Conservation (phyloP, 2,329 filamentous ascomycete species). For the Lecanicillium sp. region DNA sequence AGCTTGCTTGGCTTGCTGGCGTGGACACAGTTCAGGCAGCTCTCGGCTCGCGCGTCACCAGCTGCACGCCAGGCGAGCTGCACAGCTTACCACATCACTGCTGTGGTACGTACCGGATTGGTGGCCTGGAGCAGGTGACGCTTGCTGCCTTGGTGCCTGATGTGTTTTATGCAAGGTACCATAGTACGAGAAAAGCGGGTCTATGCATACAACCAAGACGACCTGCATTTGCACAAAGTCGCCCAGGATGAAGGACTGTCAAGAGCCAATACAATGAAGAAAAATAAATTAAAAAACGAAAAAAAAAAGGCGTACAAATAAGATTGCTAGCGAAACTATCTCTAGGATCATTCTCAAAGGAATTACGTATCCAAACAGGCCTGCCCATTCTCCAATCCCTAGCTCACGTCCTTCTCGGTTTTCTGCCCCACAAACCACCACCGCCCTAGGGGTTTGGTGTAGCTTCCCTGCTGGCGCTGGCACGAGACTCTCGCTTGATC, state of each 20-base stretch:
- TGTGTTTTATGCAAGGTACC: background rate
- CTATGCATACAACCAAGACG: background rate
- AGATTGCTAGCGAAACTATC: too few species aligned
- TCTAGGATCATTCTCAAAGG: too few species aligned
- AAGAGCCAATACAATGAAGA: too few species aligned
- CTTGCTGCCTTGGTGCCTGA: constrained; percentile 16
- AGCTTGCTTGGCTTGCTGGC: background rate
- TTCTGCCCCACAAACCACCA: background rate
- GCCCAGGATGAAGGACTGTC: too few species aligned
- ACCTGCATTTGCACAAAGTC: too few species aligned
- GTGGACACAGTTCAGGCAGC: constrained; percentile 31
- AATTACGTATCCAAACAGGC: background rate
- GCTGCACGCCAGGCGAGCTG: constrained; percentile 7
- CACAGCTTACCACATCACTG: constrained; percentile 7
- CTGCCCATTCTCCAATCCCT: background rate
- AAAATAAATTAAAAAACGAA: background rate
- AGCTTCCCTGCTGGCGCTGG: constrained; percentile 34
- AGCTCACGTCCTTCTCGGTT: background rate
- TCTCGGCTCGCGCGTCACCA: constrained; percentile 35
- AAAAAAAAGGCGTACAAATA: background rate
- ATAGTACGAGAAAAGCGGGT: background rate
- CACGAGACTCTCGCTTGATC: constrained; percentile 39
- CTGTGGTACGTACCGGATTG: constrained; percentile 9
- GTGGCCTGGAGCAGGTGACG: constrained; percentile 1
- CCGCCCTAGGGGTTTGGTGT: constrained; percentile 25